Evolutionary conservation across 2,329 filamentous ascomycete species (phyloP).

Genomic region (Thermomyces lanuginosus): DNA sequence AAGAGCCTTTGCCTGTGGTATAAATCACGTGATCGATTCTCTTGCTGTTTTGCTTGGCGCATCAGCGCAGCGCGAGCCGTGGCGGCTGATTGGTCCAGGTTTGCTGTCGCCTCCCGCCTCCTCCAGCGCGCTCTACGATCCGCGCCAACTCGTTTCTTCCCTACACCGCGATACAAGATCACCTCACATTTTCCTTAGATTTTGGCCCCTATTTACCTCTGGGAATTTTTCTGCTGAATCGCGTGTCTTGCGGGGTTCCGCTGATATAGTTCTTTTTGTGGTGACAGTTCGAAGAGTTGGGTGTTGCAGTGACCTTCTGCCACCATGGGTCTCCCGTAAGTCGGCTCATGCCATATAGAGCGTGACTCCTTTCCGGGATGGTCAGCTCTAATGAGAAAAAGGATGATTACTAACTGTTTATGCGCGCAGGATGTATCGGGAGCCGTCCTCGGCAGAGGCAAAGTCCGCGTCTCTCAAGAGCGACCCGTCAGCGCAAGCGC

Average conservation of each 20-base stretch:
- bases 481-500: conserved; percentile 36
- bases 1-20: no score
- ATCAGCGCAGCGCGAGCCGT: no score
- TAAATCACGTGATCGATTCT: no score
- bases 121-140: no score
- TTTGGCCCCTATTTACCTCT: not conserved
- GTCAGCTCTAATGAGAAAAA: conserved; percentile 3
- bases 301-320: conserved; percentile 2
- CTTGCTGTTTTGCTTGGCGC: no score
- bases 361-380: not conserved
- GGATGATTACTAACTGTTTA: conserved; percentile 12
- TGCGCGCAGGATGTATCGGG: conserved; percentile 37
- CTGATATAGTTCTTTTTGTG: not conserved
- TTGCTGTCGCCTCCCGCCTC: no score
- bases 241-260: conserved; percentile 1
- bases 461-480: conserved; percentile 32
- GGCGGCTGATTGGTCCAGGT: no score
- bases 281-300: not conserved
- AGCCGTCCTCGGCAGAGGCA: conserved; percentile 32
- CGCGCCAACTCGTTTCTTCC: no score
- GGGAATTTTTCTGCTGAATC: not conserved
- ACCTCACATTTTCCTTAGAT: no score
- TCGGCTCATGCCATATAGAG: no score
- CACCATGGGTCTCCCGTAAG: conserved; percentile 29
- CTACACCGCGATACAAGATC: no score